phyloP scores from a whole-genome alignment of 768 basidiomycete genomes.

The Calocera viscosa region DNA sequence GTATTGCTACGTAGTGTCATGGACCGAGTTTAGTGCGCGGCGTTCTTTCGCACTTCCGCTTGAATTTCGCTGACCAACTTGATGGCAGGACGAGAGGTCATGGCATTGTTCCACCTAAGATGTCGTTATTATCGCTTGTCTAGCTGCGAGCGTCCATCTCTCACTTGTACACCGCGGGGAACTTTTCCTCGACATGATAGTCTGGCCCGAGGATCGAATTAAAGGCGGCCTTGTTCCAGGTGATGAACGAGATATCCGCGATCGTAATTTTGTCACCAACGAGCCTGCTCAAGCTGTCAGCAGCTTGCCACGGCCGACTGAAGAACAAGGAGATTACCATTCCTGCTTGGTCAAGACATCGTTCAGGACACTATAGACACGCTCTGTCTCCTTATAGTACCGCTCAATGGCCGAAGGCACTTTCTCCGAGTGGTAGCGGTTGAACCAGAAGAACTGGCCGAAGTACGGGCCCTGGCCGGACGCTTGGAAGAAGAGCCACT shows the following conservation, averaged over 20 bases:
- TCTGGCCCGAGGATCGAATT: background rate
- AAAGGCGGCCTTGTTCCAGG: conserved; percentile 2
- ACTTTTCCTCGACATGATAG: background rate
- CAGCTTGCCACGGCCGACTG: background rate
- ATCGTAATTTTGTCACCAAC: conserved; percentile 17
- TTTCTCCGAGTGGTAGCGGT: conserved; percentile 22
- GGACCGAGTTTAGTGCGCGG: too few relatives aligned
- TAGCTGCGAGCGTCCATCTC: background rate
- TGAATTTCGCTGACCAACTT: background rate
- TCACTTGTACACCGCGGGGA: background rate
- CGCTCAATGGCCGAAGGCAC: conserved; percentile 24
- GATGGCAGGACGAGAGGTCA: background rate
- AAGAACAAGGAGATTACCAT: conserved; percentile 21
- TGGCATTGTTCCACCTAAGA: background rate
- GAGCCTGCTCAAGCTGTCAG: conserved; percentile 1
- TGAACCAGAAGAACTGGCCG: conserved; percentile 20
- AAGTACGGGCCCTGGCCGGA: conserved; percentile 13
- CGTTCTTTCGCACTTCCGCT: background rate
- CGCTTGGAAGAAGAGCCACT: conserved; percentile 15
- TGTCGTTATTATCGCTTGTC: too few relatives aligned
- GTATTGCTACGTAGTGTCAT: too few relatives aligned
- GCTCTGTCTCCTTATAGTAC: conserved; percentile 24
- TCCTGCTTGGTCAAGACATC: conserved; percentile 23
- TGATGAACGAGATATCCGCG: conserved; percentile 19
- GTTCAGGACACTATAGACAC: conserved; percentile 24